phyloP scores from a whole-genome alignment of 1,139 yeast species.

The Diutina pseudorugosa region DNA sequence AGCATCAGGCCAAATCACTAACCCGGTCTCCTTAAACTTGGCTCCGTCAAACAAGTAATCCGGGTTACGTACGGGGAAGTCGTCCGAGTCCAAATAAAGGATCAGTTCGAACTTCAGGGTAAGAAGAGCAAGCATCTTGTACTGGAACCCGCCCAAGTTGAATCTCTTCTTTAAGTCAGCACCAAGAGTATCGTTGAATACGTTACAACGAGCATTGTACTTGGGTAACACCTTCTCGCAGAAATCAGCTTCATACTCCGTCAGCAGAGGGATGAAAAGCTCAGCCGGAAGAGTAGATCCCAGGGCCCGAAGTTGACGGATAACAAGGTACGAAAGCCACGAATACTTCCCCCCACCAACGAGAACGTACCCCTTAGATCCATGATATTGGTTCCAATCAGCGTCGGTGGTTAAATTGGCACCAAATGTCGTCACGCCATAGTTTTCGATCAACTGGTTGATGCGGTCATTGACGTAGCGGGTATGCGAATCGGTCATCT shows the following conservation, averaged over 20 bases:
- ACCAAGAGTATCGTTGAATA: conserved; percentile 24
- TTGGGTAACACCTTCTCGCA: conserved; percentile 39
- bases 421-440: conserved; percentile 27
- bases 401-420: conserved; percentile 20
- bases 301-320: conserved; percentile 26
- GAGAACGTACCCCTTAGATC: conserved; percentile 26
- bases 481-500: conserved; percentile 22
- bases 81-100: conserved; percentile 56
- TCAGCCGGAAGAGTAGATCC: conserved; percentile 33
- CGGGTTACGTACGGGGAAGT: conserved; percentile 44
- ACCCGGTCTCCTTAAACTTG: conserved; percentile 27
- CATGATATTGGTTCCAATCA: conserved; percentile 25
- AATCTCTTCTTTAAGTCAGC: conserved; percentile 18
- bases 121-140: conserved; percentile 45
- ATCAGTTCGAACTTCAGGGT: conserved; percentile 47
- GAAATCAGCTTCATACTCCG: conserved; percentile 37
- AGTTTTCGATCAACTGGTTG: conserved; percentile 17
- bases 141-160: conserved; percentile 45
- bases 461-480: conserved; percentile 21
- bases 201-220: conserved; percentile 43
- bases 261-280: conserved; percentile 38
- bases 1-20: conserved; percentile 41
- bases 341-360: conserved; percentile 34
- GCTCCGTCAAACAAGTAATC: conserved; percentile 32
- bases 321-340: conserved; percentile 34